These are phyloP conservation scores for Penicillium bovifimosum DNA, from an alignment of 495 filamentous ascomycete genomes.

Conservation along the genomic window DNA sequence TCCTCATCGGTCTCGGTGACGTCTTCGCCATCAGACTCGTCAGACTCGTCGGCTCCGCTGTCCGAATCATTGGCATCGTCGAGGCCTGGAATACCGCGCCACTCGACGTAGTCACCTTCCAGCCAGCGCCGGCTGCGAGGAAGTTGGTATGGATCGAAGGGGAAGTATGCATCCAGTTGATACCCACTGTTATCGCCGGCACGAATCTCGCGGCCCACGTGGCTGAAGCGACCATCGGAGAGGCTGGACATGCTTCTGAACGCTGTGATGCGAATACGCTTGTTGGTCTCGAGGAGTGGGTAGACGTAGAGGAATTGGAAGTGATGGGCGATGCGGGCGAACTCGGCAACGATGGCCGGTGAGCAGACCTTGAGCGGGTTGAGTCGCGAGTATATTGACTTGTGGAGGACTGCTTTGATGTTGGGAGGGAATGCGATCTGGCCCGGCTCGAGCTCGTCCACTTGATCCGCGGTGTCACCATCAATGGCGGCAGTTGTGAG, in stretches of 20 bases:
- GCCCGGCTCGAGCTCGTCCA: slow-evolving; percentile 50
- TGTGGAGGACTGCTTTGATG: slow-evolving; percentile 64
- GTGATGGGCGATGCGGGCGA: slow-evolving; percentile 78
- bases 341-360: slow-evolving; percentile 83
- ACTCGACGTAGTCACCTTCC: slow-evolving; percentile 75
- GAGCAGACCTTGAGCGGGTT: slow-evolving; percentile 97
- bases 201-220: slow-evolving; percentile 59
- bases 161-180: slow-evolving; percentile 88
- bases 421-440: slow-evolving; percentile 69
- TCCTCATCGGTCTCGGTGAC: slow-evolving; percentile 39
- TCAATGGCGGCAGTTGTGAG: slow-evolving; percentile 56
- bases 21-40: slow-evolving; percentile 29
- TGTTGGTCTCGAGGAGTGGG: slow-evolving; percentile 84
- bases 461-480: slow-evolving; percentile 44
- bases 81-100: slow-evolving; percentile 72
- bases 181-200: slow-evolving; percentile 59
- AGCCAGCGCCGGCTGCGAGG: slow-evolving; percentile 83
- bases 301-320: slow-evolving; percentile 84
- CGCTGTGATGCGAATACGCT: slow-evolving; percentile 66
- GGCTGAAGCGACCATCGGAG: slow-evolving; percentile 31
- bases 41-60: slow-evolving; percentile 31
- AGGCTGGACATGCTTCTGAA: slow-evolving; percentile 41
- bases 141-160: slow-evolving; percentile 92
- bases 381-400: slow-evolving; percentile 74
- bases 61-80: slow-evolving; percentile 55